phyloP scores from a whole-genome alignment of 345 rosid genomes.

The Mangifera indica region DNA sequence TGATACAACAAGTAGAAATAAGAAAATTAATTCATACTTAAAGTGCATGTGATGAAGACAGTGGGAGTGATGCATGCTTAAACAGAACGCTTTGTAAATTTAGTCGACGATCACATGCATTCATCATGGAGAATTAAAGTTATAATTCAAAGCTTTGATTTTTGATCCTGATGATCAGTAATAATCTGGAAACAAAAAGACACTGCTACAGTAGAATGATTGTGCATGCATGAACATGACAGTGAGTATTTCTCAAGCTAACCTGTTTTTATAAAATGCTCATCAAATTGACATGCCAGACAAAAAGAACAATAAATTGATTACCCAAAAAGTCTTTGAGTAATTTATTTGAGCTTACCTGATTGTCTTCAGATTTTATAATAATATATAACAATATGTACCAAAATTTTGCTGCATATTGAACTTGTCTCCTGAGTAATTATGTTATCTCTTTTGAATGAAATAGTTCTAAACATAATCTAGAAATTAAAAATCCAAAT shows the following conservation, averaged over 20 bases:
- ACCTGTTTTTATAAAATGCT: background rate
- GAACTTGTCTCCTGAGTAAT: too few species aligned
- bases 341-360: too few species aligned
- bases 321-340: background rate
- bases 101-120: background rate
- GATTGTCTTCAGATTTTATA: too few species aligned
- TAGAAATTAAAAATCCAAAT: too few species aligned
- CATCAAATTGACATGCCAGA: background rate
- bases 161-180: background rate
- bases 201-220: background rate
- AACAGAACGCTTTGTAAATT: background rate
- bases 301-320: background rate
- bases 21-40: background rate
- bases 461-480: too few species aligned
- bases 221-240: background rate
- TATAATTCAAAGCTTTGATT: too few species aligned
- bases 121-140: background rate
- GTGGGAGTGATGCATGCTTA: slow-evolving; percentile 6
- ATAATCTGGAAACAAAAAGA: background rate
- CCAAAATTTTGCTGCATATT: too few species aligned
- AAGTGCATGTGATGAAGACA: slow-evolving; percentile 3
- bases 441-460: too few species aligned
- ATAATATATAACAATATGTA: too few species aligned
- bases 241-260: background rate
- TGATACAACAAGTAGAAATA: background rate